Conservation (phyloP, 768 basidiomycete genomes). For the Pulveroboletus sp. region DNA sequence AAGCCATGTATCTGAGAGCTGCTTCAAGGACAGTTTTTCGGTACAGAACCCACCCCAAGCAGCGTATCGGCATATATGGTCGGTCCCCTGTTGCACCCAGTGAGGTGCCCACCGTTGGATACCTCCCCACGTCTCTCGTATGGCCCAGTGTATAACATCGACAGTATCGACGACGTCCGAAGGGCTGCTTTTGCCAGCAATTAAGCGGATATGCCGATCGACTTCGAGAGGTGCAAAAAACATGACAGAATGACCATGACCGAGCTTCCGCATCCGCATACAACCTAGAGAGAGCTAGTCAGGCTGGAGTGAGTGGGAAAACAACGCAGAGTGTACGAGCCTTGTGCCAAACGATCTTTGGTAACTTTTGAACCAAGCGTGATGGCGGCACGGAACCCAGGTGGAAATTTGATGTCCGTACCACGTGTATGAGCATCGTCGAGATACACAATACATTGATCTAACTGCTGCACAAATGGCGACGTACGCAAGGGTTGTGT, state of each 20-base stretch:
- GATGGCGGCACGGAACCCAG: slow-evolving; percentile 10
- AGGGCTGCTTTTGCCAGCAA: slow-evolving; percentile 8
- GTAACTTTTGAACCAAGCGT: slow-evolving; percentile 16
- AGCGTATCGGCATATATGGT: slow-evolving; percentile 28
- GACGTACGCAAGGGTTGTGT: slow-evolving; percentile 39
- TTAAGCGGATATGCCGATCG: slow-evolving; percentile 35
- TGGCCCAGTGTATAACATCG: slow-evolving; percentile 46
- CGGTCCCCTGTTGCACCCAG: slow-evolving; percentile 43
- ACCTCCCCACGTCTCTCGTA: slow-evolving; percentile 40
- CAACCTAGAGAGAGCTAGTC: slow-evolving; percentile 40
- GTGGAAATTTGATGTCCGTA: slow-evolving; percentile 17
- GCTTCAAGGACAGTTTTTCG: neutral
- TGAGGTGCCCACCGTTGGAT: slow-evolving; percentile 37
- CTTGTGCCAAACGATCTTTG: slow-evolving; percentile 15
- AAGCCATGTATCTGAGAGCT: slow-evolving; percentile 30
- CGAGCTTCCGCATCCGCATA: slow-evolving; percentile 54
- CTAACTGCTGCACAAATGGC: neutral
- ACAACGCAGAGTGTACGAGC: neutral
- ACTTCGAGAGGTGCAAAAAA: slow-evolving; percentile 50
- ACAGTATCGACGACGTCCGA: slow-evolving; percentile 10
- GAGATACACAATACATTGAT: slow-evolving; percentile 10
- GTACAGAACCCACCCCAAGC: slow-evolving; percentile 18
- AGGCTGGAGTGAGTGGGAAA: neutral
- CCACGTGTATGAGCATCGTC: slow-evolving; percentile 18
- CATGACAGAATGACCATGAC: slow-evolving; percentile 43